phyloP scores from a whole-genome alignment of 495 filamentous ascomycete species.

The Pyrenopolyporus hunteri region DNA sequence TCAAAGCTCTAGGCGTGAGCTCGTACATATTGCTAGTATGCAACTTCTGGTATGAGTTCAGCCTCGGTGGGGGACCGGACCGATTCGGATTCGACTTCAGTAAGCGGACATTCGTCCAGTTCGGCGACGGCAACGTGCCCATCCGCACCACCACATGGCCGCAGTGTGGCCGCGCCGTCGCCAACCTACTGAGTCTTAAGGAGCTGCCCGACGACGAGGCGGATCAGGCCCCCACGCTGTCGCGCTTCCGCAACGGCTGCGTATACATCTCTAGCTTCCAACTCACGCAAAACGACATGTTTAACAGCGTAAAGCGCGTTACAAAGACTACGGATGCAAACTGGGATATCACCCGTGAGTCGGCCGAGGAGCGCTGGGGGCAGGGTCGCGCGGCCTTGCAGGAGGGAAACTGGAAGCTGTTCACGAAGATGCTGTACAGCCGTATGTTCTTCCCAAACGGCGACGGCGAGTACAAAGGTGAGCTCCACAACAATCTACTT shows the following conservation, averaged over 20 bases:
- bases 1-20: slow-evolving; percentile 51
- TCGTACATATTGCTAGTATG: slow-evolving; percentile 55
- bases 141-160: slow-evolving; percentile 49
- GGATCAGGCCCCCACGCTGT: slow-evolving; percentile 38
- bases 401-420: slow-evolving; percentile 53
- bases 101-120: slow-evolving; percentile 42
- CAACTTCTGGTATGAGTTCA: slow-evolving; percentile 58
- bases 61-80: slow-evolving; percentile 37
- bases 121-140: slow-evolving; percentile 42
- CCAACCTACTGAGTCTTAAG: slow-evolving; percentile 46
- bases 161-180: slow-evolving; percentile 52
- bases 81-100: slow-evolving; percentile 45
- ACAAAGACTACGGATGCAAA: slow-evolving; percentile 58
- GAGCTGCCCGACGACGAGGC: slow-evolving; percentile 53
- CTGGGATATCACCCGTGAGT: slow-evolving; percentile 61
- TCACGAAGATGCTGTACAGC: slow-evolving; percentile 59
- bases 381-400: slow-evolving; percentile 49
- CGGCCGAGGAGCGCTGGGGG: slow-evolving; percentile 49
- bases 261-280: slow-evolving; percentile 52
- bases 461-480: slow-evolving; percentile 47
- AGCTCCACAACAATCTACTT: slow-evolving; percentile 56
- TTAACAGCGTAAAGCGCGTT: slow-evolving; percentile 57
- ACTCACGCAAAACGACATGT: slow-evolving; percentile 55
- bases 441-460: slow-evolving; percentile 58
- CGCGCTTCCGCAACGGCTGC: slow-evolving; percentile 46